Evolutionary conservation across 23 red algal species (phyloP).

Genomic region (Gracilariopsis chorda): DNA sequence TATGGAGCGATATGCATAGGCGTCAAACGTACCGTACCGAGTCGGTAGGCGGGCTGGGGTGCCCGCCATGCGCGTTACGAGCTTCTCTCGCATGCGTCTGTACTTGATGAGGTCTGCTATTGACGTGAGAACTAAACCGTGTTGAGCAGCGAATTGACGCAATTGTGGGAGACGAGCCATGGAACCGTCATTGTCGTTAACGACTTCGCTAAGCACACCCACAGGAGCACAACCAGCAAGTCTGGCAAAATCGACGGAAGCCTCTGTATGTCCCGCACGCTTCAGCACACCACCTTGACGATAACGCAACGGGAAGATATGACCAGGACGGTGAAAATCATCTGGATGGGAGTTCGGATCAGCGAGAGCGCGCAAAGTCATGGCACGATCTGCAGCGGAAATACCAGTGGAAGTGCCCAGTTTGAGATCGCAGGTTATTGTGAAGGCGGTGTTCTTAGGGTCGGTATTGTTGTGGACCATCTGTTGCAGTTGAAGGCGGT

Average conservation of each 20-base stretch:
- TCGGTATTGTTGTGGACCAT: slow-evolving; percentile 97
- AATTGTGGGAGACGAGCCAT: slow-evolving; percentile 94
- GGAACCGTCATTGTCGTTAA: slow-evolving; percentile 84
- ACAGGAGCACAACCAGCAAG: slow-evolving; percentile 83
- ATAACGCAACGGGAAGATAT: slow-evolving; percentile 94
- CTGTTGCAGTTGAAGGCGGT: slow-evolving; percentile 64
- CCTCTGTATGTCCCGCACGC: slow-evolving; percentile 97
- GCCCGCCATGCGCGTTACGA: slow-evolving; percentile 64
- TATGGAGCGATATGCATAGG: slow-evolving; percentile 76
- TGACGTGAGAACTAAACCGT: slow-evolving; percentile 88
- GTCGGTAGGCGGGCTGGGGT: slow-evolving; percentile 85
- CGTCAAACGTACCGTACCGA: slow-evolving; percentile 78
- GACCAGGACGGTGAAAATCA: slow-evolving; percentile 92
- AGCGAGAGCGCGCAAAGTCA: slow-evolving; percentile 79
- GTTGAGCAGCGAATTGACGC: slow-evolving; percentile 62
- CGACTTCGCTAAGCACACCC: slow-evolving; percentile 93
- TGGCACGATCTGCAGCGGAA: slow-evolving; percentile 86
- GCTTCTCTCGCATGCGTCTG: slow-evolving; percentile 83
- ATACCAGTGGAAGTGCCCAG: slow-evolving; percentile 89
- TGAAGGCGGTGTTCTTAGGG: slow-evolving; percentile 95
- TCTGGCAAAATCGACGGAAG: slow-evolving; percentile 85
- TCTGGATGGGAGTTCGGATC: slow-evolving; percentile 33
- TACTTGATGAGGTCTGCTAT: slow-evolving; percentile 96
- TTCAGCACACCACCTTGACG: slow-evolving; percentile 89
- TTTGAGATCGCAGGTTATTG: slow-evolving; percentile 82